Evolutionary conservation across 768 basidiomycete genomes (phyloP), one percentile per base, ranked within the genome.

Genomic region (Hortiboletus flavorubellus): DNA sequence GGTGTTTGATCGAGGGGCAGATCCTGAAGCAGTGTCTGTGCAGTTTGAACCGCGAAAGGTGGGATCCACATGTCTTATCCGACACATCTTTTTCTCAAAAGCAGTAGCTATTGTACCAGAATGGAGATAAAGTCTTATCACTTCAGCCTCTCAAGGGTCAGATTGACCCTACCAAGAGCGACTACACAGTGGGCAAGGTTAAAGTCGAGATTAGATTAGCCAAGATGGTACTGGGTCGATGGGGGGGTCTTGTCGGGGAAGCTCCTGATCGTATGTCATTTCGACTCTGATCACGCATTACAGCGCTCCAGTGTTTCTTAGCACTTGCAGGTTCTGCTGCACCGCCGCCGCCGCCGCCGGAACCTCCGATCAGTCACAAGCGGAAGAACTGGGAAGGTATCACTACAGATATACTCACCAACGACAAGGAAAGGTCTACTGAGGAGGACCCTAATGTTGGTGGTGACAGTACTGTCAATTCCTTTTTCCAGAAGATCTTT

Each of bases 381-480:
- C 74, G 66, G 58, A 94, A 91, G 77, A 93, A 99, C 64, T 99
- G 96, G 96, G 94, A 96, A 52, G 82, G 80, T 8, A 81, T 95
- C 60, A 89, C 91, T 3, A 78, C 77, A 33, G 75, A 79, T 18
- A 87, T 91, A 56, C 82, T 89, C 37, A 72, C 73, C 16, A 68
- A 74, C 8, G 92, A 93, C 2, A 89, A 89, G 66, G 84, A 89
- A 42, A 85, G 80, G 65, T 74, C 80, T 4, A 72, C 78, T 5
- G 80, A 87, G 15, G 84, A 94, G 59, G 92, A 92, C 66, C 90
- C 93, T 33, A 98, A 97, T 70, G 85, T 87, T 16, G 91, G 91
- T 23, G 95, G 95, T 21, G 94, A 97, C 70, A 80, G 76, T 54
- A 84, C 90, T 6, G 80, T 97, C 54, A 96, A 98, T 72, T 65